Evolutionary conservation across 345 rosid species (phyloP), one percentile per base, ranked within the genome.

Genomic region (Camelina laxa): DNA sequence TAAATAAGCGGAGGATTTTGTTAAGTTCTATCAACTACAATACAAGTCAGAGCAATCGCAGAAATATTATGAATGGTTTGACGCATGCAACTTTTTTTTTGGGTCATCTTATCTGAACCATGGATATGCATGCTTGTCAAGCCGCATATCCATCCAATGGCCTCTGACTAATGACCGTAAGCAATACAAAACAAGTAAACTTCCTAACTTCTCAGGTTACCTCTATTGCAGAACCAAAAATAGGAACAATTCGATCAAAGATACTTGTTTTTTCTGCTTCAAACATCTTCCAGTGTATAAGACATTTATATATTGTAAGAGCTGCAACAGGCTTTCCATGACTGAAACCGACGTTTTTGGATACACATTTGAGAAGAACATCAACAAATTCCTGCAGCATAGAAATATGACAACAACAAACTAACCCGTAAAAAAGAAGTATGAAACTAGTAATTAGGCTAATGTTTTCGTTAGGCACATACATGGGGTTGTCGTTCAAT

Each of bases 191-290:
- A 70, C 9, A 30, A 38, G 50, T 27, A 64, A 21, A 27, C 4
- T 86, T 88, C 67, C 80, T 76, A 75, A 82, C 87, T 64, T 86
- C 88, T 76, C 87, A 84, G 57, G 30, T 77, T 80, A 90, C 99
- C 97, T 89, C 97, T 49, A 95, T 83, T 19, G 95, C 96, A 83
- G 96, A 87, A 69, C 96, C 97, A 81, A 92, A 87, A 86, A 89
- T 69, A 71, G 89, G 93, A 85, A 95, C 90, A 62, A 95, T 86
- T 55, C 90, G 88, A 80, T 95, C 99, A 79, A 95, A 95, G 9
- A 95, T 91, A 74, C 89, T 95, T 27, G 97, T 95, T 83, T 82
- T 91, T 75, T 95, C 97, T 49, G 91, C 96, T 88, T 92, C 99
- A 76, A 95, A 90, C 53, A 89, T 83, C 80, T 73, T 89, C 97